phyloP scores from a whole-genome alignment of 192 early-diverging fungal genomes.

The Anaeromyces robustus region DNA sequence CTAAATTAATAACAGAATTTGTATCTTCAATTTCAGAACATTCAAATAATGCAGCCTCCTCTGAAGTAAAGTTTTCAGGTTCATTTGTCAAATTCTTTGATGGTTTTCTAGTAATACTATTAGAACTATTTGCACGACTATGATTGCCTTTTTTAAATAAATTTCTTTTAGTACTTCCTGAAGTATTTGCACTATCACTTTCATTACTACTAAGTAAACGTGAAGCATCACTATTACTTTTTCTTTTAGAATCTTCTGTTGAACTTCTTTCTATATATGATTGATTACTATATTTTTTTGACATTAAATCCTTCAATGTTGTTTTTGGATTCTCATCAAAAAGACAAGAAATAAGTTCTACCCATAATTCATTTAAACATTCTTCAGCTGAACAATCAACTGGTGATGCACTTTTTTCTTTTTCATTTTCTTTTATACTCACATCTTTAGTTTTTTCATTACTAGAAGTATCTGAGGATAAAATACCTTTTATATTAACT shows the following conservation, averaged over 20 bases:
- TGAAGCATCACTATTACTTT: background rate
- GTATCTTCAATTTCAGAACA: background rate
- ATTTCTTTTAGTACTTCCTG: background rate
- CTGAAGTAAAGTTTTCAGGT: background rate
- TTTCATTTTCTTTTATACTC: background rate
- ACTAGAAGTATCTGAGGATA: background rate
- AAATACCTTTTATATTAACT: background rate
- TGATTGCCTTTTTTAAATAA: background rate
- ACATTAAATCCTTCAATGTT: background rate
- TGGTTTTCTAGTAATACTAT: background rate
- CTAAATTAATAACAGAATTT: background rate
- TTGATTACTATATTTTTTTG: background rate
- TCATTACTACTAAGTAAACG: background rate
- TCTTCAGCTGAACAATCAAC: background rate
- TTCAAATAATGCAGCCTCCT: background rate
- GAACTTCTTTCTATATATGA: background rate
- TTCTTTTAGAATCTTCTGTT: background rate
- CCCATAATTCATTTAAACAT: background rate
- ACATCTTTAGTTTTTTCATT: background rate
- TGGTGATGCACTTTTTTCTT: background rate
- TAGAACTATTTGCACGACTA: background rate
- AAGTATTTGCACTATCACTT: background rate
- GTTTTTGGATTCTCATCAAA: background rate
- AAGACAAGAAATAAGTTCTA: background rate
- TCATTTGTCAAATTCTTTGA: background rate